Percentiles rank a stretch among this genome's conserved stretches.
phyloP scores from a whole-genome alignment of 345 rosid species.

The Citrus australasica region DNA sequence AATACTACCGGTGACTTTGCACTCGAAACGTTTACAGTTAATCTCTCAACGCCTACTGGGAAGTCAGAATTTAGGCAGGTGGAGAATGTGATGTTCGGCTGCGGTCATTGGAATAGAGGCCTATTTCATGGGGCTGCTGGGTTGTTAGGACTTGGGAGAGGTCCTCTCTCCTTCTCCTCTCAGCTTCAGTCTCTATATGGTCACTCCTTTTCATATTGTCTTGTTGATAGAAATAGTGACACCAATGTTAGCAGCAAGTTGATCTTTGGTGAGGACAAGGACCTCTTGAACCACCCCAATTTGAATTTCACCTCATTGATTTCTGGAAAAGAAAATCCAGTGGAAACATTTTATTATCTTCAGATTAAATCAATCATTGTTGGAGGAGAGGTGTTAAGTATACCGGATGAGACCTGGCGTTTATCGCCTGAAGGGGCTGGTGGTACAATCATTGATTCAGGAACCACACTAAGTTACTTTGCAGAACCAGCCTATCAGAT shows the following conservation, averaged over 20 bases:
- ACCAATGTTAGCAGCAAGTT: constrained; percentile 69
- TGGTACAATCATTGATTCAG: constrained; percentile 87
- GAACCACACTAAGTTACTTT: constrained; percentile 67
- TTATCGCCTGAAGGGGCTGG: constrained; percentile 61
- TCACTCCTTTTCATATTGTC: constrained; percentile 82
- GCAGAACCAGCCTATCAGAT: constrained; percentile 61
- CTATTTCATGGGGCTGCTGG: constrained; percentile 84
- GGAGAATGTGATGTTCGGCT: constrained; percentile 82
- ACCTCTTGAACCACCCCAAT: constrained; percentile 47
- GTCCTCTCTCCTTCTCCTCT: constrained; percentile 77
- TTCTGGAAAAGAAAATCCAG: constrained; percentile 48
- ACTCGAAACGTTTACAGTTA: constrained; percentile 70
- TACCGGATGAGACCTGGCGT: constrained; percentile 73
- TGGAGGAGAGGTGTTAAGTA: constrained; percentile 55
- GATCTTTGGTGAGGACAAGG: constrained; percentile 75
- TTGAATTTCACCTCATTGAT: constrained; percentile 77
- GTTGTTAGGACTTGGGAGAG: constrained; percentile 82
- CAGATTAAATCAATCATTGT: constrained; percentile 66
- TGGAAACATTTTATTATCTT: constrained; percentile 71
- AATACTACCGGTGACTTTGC: constrained; percentile 89
- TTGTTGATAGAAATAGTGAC: constrained; percentile 70
- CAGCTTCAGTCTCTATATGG: constrained; percentile 84
- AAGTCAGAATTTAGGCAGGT: constrained; percentile 45
- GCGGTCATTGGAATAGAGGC: constrained; percentile 95
- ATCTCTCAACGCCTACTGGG: constrained; percentile 46